Evolutionary conservation across 176 grass and related monocot species (phyloP).

Genomic region (Zoysia japonica): DNA sequence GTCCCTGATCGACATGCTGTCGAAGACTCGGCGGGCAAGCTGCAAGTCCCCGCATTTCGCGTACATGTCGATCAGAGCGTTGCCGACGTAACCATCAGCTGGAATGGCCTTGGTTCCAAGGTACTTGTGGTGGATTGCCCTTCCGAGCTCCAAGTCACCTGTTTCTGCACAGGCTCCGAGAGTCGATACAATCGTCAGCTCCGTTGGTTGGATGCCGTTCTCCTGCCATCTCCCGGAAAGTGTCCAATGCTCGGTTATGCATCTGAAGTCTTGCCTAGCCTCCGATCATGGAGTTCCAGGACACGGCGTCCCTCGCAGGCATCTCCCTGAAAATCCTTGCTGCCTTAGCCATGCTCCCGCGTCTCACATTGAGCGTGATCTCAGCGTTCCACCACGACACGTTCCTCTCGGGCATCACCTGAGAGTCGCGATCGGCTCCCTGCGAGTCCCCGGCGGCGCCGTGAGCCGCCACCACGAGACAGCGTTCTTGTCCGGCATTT

Average conservation of each 20-base stretch:
- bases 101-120: conserved; percentile 46
- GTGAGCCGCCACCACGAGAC: conserved; percentile 61
- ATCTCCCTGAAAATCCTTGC: conserved; percentile 49
- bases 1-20: conserved; percentile 55
- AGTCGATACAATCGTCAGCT: conserved; percentile 56
- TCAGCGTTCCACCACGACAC: conserved; percentile 61
- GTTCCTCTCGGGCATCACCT: conserved; percentile 46
- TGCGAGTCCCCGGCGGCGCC: conserved; percentile 34
- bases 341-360: conserved; percentile 40
- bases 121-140: conserved; percentile 50
- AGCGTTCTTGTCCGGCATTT: conserved; percentile 48
- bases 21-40: conserved; percentile 51
- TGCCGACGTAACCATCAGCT: conserved; percentile 69
- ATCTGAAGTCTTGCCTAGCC: conserved; percentile 47
- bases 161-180: conserved; percentile 60
- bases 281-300: conserved; percentile 73
- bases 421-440: conserved; percentile 36
- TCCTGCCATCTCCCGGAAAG: conserved; percentile 61
- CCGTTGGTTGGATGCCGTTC: conserved; percentile 49
- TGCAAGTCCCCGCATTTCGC: conserved; percentile 63
- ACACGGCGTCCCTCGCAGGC: conserved; percentile 52
- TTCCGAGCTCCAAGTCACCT: conserved; percentile 48
- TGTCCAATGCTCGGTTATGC: conserved; percentile 33
- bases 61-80: conserved; percentile 74
- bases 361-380: conserved; percentile 51